Base-by-base conservation (phyloP, 2,329 filamentous ascomycete species). In the Grosmannia huntii region DNA sequence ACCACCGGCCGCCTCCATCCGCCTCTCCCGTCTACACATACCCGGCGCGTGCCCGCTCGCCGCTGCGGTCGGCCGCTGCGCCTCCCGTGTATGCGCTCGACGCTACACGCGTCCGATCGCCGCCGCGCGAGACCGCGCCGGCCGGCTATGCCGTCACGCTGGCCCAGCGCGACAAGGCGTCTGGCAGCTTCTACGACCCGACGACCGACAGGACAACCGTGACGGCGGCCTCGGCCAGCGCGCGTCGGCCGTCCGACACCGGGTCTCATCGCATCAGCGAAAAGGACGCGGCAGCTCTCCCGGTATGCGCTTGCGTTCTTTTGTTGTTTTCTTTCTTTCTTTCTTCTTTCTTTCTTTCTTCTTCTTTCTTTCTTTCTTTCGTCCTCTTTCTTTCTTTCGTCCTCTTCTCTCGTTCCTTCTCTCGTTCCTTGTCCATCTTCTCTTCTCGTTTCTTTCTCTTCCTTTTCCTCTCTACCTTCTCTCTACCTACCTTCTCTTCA, bases 121-220 rank as follows among this genome's bases (percentile, higher is more conserved):
- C 27, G 27, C 27, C n/a, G n/a, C n/a, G 27, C 27, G 4, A 4
- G 27, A 28, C 27, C 27, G 27, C 27, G 27, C 31, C 31, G 49
- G 53, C 46, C 55, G n/a, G 49, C 59, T 7, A 33, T 41, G 3
- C 38, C 5, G 38, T 9, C 3, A 4, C 41, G 16, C 19, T n/a
- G 41, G 27, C 59, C 25, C 55, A 56, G 25, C 61, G 59, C 52
- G 63, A 63, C 11, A 61, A 57, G 56, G 55, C 58, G 25, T 56
- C 59, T 58, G 70, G 76, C 65, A 73, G 74, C 67, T 79, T 77
- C 69, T 81, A 81, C 70, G 78, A 81, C 64, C 77, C 77, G 19
- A 75, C 75, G 50, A 77, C 75, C 50, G 78, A 81, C 69, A 73
- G 72, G 60, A 74, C 72, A 54, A 62, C 74, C 41, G 73, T 73